Evolutionary conservation across 345 rosid species (phyloP), one percentile per base, ranked within the genome.

Genomic region (Chamaenerion angustifolium): DNA sequence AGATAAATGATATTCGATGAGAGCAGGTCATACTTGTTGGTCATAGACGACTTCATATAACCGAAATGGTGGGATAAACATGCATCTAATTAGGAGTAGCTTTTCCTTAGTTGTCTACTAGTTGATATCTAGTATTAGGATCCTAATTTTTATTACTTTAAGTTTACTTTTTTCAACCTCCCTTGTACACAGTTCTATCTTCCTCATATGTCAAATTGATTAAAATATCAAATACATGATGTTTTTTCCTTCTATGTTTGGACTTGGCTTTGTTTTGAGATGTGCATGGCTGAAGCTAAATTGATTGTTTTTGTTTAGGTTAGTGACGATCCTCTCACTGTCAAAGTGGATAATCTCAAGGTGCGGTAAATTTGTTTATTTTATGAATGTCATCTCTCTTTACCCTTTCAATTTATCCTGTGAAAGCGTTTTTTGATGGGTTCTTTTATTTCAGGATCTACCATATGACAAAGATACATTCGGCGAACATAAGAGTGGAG

Each of bases 271-370:
- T 31, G 37, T 31, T 31, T 31, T 31, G 37, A 31, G 37, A 23
- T 23, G 27, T 23, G 27, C 47, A 16, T 54, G 37, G 40, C 17
- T 23, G 40, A 55, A n/a, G n/a, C n/a, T n/a, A n/a, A n/a, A 43
- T 42, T 21, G 1, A 19, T 44, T 15, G 16, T 42, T 52, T 71
- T 4, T 56, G 21, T 56, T 48, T 61, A 93, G 99, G 96, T 74
- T 60, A 74, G 81, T 35, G 94, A 88, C 64, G 90, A 85, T 55
- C 96, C 96, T 51, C 88, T 93, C 55, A 88, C 86, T 1, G 95
- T 93, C 71, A 92, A 80, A 76, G 92, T 88, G 17, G 99, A 93
- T 71, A 96, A 93, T 74, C 77, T 93, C 48, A 93, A 88, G 95
- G 99, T 73, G 67, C 52, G 68, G 2, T 27, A 2, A 44, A 59